A percentile compares a stretch with the other conserved stretches of the same genome.
Evolutionary conservation across 2,329 filamentous ascomycete species (phyloP).

Genomic region (Calonectria montana): DNA sequence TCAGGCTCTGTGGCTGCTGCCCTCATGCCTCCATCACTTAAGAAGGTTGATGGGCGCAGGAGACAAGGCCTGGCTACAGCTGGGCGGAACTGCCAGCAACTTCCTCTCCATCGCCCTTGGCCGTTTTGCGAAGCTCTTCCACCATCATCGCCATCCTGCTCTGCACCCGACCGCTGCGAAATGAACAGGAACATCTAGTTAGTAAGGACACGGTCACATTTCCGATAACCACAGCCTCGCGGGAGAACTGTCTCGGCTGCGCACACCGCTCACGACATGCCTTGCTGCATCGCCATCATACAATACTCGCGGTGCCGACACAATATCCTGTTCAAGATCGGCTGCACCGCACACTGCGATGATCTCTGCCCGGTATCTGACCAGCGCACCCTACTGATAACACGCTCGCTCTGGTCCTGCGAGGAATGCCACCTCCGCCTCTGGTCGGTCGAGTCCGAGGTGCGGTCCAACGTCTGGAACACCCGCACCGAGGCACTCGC

Average conservation of each 20-base stretch:
- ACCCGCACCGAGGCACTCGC: neutral
- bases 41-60: slow-evolving; percentile 13
- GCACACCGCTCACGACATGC: slow-evolving; percentile 35
- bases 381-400: slow-evolving; percentile 35
- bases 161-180: neutral
- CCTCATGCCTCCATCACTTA: neutral
- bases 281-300: slow-evolving; percentile 45
- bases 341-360: slow-evolving; percentile 42
- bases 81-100: neutral
- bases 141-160: neutral
- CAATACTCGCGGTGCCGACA: slow-evolving; percentile 42
- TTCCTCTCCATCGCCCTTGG: neutral
- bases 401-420: slow-evolving; percentile 43
- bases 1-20: slow-evolving; percentile 25
- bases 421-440: slow-evolving; percentile 38
- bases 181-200: neutral
- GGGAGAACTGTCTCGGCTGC: neutral
- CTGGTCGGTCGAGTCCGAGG: slow-evolving; percentile 17
- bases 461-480: slow-evolving; percentile 23
- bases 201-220: neutral
- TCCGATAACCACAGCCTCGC: neutral
- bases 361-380: slow-evolving; percentile 32
- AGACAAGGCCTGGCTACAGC: neutral
- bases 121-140: neutral
- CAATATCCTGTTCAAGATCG: slow-evolving; percentile 40